Percentiles rank a stretch among this genome's conserved stretches.
These are phyloP conservation scores for Ajuga reptans DNA, from an alignment of 305 asterid genomes.

Conservation along the genomic window DNA sequence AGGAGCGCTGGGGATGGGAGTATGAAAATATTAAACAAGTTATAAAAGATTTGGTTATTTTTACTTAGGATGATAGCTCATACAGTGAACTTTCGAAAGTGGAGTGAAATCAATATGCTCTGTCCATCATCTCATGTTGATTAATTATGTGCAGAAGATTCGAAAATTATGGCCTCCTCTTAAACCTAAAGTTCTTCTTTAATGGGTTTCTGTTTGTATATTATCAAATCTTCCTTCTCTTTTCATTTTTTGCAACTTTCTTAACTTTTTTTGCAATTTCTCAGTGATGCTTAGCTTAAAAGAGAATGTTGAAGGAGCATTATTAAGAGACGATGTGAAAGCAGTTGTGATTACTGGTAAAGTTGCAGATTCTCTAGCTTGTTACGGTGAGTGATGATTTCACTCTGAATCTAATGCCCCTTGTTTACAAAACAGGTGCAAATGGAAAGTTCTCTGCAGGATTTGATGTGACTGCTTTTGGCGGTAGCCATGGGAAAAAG, in stretches of 20 bases:
- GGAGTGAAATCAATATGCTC: not conserved
- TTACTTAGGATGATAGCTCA: not conserved
- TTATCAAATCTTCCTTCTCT: not conserved
- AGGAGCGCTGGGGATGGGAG: not conserved
- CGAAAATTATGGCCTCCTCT: not conserved
- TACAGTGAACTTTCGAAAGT: not conserved
- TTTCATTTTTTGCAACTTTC: not conserved
- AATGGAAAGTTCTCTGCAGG: constrained; percentile 47
- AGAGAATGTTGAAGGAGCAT: constrained; percentile 32
- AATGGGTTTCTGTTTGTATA: not conserved
- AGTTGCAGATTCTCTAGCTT: not conserved
- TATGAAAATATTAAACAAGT: not conserved
- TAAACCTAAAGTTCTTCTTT: not conserved
- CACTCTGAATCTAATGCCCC: constrained; percentile 6
- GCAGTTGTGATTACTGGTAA: constrained; percentile 45
- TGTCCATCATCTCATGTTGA: not conserved
- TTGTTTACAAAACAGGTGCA: constrained; percentile 24
- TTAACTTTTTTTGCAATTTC: constrained; percentile 6
- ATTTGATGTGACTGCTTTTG: constrained; percentile 40
- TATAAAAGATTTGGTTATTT: not conserved
- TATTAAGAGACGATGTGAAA: constrained; percentile 40
- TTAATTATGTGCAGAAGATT: not conserved
- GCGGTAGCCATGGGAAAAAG: constrained; percentile 27
- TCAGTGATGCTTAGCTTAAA: constrained; percentile 40
- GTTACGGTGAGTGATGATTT: not conserved